Conservation (phyloP, 1,139 yeast species). For the Suhomyces coccinellae region DNA sequence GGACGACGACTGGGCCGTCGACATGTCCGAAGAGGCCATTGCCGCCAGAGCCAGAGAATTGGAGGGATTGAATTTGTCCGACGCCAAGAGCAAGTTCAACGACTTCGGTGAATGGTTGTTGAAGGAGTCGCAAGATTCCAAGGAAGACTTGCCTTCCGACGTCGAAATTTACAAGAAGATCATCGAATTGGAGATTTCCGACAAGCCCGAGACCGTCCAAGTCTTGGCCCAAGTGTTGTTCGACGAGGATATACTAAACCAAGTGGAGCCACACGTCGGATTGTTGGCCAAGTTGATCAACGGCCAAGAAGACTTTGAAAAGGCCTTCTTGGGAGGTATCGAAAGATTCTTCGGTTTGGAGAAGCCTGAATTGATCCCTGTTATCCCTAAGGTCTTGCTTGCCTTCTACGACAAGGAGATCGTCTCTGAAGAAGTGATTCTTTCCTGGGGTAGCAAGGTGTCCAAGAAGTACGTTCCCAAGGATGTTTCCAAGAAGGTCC, state of each 20-base stretch:
- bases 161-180: conserved; percentile 92
- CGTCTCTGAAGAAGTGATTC: conserved; percentile 76
- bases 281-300: conserved; percentile 75
- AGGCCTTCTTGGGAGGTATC: conserved; percentile 90
- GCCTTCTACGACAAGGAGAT: conserved; percentile 81
- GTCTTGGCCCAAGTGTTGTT: conserved; percentile 91
- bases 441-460: conserved; percentile 87
- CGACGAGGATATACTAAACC: conserved; percentile 72
- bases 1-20: conserved; percentile 98
- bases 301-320: conserved; percentile 67
- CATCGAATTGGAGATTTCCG: conserved; percentile 70
- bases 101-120: conserved; percentile 91
- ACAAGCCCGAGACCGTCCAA: conserved; percentile 77
- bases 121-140: conserved; percentile 51
- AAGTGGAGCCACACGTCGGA: conserved; percentile 78
- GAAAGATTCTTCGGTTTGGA: conserved; percentile 90
- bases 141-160: conserved; percentile 69
- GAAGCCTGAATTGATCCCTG: conserved; percentile 70
- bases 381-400: conserved; percentile 79
- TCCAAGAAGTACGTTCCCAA: conserved; percentile 93
- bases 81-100: conserved; percentile 53
- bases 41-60: conserved; percentile 88
- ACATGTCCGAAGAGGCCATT: conserved; percentile 95
- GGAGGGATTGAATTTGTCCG: conserved; percentile 56
- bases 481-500: conserved; percentile 88